Conservation (phyloP, 2,329 filamentous ascomycete species). For the Fusarium oxysporum region DNA sequence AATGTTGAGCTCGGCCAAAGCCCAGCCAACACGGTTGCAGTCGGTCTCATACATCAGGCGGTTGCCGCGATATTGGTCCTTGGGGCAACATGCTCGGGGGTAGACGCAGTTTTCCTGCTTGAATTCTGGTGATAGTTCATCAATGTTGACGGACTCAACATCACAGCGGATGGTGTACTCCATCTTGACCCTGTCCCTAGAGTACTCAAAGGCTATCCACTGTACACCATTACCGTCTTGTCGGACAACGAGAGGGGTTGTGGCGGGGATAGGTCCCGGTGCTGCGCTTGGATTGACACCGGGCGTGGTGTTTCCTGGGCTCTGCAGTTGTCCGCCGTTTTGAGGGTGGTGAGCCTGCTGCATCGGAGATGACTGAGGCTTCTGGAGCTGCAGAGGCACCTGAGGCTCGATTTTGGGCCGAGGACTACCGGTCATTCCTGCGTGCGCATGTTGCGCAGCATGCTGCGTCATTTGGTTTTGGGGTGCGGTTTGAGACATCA, state of each 20-base stretch:
- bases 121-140: slow-evolving; percentile 86
- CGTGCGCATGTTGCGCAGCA: slow-evolving; percentile 65
- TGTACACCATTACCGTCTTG: slow-evolving; percentile 97
- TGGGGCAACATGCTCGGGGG: slow-evolving; percentile 91
- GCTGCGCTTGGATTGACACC: slow-evolving; percentile 89
- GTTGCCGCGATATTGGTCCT: slow-evolving; percentile 97
- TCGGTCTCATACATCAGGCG: slow-evolving; percentile 96
- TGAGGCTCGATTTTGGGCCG: slow-evolving; percentile 73
- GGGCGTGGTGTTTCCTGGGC: slow-evolving; percentile 51
- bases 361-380: slow-evolving; percentile 60
- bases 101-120: slow-evolving; percentile 99
- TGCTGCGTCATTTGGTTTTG: slow-evolving; percentile 71
- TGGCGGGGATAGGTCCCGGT: slow-evolving; percentile 95
- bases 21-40: slow-evolving; percentile 99
- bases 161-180: slow-evolving; percentile 99
- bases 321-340: slow-evolving; percentile 54
- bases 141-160: slow-evolving; percentile 94
- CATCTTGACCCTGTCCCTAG: slow-evolving; percentile 97
- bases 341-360: slow-evolving; percentile 53
- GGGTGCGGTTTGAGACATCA: slow-evolving; percentile 71
- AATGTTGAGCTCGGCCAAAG: slow-evolving; percentile 90
- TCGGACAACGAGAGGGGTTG: slow-evolving; percentile 91
- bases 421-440: slow-evolving; percentile 70
- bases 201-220: slow-evolving; percentile 99
- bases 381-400: slow-evolving; percentile 70